These are phyloP conservation scores for Wallacemonas collosoma DNA, from an alignment of 208 protist species.

Conservation along the genomic window DNA sequence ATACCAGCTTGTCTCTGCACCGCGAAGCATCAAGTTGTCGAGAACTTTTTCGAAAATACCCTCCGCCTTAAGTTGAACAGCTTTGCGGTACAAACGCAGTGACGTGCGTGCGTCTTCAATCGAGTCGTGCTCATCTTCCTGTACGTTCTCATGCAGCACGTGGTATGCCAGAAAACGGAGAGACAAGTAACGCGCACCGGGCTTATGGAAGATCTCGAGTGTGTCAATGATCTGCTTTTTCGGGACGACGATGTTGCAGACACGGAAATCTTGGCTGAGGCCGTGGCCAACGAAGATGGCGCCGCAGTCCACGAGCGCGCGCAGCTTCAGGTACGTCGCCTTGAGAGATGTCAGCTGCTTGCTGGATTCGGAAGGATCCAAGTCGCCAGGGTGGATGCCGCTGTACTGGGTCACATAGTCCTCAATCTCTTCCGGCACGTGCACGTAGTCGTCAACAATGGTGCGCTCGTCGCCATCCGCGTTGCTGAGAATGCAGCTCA, in stretches of 20 bases:
- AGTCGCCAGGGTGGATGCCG: constrained; percentile 95
- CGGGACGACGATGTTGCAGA: constrained; percentile 96
- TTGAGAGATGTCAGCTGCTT: constrained; percentile 95
- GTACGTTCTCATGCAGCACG: constrained; percentile 93
- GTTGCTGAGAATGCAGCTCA: constrained; percentile 87
- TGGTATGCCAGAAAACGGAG: constrained; percentile 95
- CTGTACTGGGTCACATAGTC: constrained; percentile 93
- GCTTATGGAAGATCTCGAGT: constrained; percentile 94
- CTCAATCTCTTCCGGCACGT: constrained; percentile 85
- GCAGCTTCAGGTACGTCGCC: constrained; percentile 93
- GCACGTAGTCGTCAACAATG: constrained; percentile 91
- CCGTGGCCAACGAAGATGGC: constrained; percentile 96
- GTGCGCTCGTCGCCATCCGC: constrained; percentile 80
- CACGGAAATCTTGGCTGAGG: constrained; percentile 95
- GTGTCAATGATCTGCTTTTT: constrained; percentile 97
- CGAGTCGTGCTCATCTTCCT: constrained; percentile 95
- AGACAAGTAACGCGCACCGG: constrained; percentile 89
- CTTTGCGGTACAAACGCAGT: constrained; percentile 90
- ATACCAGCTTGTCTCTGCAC: constrained; percentile 91
- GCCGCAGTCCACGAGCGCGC: constrained; percentile 91
- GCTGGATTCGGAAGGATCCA: constrained; percentile 89
- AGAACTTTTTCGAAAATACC: constrained; percentile 83
- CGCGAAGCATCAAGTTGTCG: constrained; percentile 82
- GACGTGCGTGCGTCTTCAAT: constrained; percentile 96
- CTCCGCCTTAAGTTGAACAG: constrained; percentile 71